phyloP scores from a whole-genome alignment of 2,329 filamentous ascomycete genomes.

The Uncinocarpus reesii region DNA sequence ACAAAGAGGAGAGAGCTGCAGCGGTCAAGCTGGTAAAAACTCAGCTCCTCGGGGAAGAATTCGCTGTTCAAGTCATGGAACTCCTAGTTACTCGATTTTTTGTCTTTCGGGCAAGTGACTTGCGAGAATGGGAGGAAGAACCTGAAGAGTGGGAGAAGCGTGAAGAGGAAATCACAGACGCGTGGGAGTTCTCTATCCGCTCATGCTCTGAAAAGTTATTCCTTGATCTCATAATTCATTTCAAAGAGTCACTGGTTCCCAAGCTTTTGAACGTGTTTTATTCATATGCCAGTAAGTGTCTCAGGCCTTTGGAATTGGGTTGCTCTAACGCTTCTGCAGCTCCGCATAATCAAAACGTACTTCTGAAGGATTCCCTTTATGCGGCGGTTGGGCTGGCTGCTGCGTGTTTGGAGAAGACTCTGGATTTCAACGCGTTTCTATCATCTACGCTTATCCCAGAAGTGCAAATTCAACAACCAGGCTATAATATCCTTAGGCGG shows the following conservation, averaged over 20 bases:
- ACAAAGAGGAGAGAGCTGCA: slow-evolving; percentile 63
- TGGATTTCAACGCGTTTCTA: slow-evolving; percentile 78
- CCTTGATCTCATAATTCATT: slow-evolving; percentile 79
- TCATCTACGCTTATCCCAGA: slow-evolving; percentile 65
- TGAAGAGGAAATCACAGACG: slow-evolving; percentile 73
- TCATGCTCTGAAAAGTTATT: slow-evolving; percentile 92
- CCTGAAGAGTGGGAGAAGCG: slow-evolving; percentile 91
- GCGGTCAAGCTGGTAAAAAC: slow-evolving; percentile 60
- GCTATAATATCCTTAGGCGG: slow-evolving; percentile 73
- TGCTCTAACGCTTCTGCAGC: slow-evolving; percentile 25
- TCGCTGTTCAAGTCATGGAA: slow-evolving; percentile 74
- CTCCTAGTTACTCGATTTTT: slow-evolving; percentile 79
- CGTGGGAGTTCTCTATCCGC: slow-evolving; percentile 84
- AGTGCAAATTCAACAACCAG: slow-evolving; percentile 55
- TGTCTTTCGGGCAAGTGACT: slow-evolving; percentile 71
- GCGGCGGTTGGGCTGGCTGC: slow-evolving; percentile 83
- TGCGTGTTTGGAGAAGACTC: slow-evolving; percentile 58
- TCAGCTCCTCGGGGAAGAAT: slow-evolving; percentile 62
- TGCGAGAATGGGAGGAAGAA: slow-evolving; percentile 87
- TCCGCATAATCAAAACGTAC: slow-evolving; percentile 56
- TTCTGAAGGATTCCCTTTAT: slow-evolving; percentile 89
- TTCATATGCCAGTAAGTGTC: slow-evolving; percentile 55
- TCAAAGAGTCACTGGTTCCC: slow-evolving; percentile 68
- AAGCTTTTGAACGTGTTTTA: slow-evolving; percentile 76
- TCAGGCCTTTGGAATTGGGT: slow-evolving; percentile 23